phyloP scores from a whole-genome alignment of 257 asterid species.

The Thymus quinquecostatus region DNA sequence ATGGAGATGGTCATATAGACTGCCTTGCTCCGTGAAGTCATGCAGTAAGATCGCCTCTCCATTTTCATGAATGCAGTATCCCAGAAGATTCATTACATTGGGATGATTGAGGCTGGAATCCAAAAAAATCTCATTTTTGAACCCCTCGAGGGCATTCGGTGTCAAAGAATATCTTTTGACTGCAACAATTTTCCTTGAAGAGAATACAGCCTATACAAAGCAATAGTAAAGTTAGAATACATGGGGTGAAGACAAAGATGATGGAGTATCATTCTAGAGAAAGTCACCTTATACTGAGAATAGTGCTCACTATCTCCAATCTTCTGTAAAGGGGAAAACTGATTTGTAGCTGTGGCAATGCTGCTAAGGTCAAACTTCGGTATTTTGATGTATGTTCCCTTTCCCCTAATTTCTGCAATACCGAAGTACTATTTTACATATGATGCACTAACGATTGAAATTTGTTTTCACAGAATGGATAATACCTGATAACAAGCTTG shows the following conservation, averaged over 20 bases:
- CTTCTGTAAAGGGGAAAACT: not conserved
- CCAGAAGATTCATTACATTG: conserved; percentile 8
- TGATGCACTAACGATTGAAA: not conserved
- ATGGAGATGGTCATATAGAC: conserved; percentile 53
- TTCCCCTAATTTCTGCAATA: not conserved
- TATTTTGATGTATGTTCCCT: not conserved
- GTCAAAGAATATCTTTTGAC: not conserved
- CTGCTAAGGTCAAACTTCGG: not conserved
- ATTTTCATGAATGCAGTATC: conserved; percentile 51
- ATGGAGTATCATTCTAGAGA: too few relatives aligned
- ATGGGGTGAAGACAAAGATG: too few relatives aligned
- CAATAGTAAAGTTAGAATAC: not conserved
- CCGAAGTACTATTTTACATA: not conserved
- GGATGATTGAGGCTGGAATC: not conserved
- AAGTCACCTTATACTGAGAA: not conserved
- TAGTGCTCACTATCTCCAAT: not conserved
- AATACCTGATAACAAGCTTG: too few relatives aligned
- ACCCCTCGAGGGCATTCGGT: not conserved
- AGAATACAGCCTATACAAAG: not conserved
- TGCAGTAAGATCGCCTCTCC: conserved; percentile 68
- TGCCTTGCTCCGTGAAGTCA: conserved; percentile 59
- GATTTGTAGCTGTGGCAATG: not conserved
- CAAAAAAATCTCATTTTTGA: not conserved
- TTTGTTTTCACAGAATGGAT: too few relatives aligned
- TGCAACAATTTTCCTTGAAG: not conserved